Conservation (phyloP, 2,329 filamentous ascomycete species). For the Chrysosporium keratinophilum region DNA sequence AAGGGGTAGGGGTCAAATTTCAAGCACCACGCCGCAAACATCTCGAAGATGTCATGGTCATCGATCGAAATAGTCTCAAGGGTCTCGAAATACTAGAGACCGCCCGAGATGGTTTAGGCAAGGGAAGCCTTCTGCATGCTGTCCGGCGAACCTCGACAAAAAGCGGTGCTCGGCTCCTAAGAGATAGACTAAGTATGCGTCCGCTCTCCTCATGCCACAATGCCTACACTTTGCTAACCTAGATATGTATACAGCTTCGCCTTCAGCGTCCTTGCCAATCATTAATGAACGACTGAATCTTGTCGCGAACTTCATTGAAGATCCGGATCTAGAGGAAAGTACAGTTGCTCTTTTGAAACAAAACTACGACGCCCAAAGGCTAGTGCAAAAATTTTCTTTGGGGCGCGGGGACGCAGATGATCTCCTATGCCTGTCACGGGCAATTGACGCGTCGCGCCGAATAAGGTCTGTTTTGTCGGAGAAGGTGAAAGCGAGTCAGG, state of each 20-base stretch:
- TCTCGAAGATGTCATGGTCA: constrained; percentile 67
- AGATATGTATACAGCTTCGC: constrained; percentile 46
- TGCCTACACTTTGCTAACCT: background rate
- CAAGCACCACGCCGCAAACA: constrained; percentile 70
- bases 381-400: constrained; percentile 89
- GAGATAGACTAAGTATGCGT: constrained; percentile 63
- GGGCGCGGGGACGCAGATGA: constrained; percentile 89
- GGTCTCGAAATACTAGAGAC: constrained; percentile 84
- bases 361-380: constrained; percentile 74
- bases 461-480: constrained; percentile 39
- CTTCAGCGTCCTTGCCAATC: constrained; percentile 71
- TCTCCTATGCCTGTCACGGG: constrained; percentile 69
- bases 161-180: constrained; percentile 73
- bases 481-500: constrained; percentile 14
- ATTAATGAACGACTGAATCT: constrained; percentile 75
- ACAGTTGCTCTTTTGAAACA: constrained; percentile 58
- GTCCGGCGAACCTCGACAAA: constrained; percentile 83
- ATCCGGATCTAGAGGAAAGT: constrained; percentile 58
- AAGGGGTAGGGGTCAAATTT: constrained; percentile 67
- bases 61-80: constrained; percentile 84
- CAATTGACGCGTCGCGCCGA: constrained; percentile 62
- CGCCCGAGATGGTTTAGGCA: constrained; percentile 64
- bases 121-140: constrained; percentile 82
- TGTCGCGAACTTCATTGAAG: constrained; percentile 61
- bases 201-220: background rate